Base-by-base conservation (phyloP, 2,329 filamentous ascomycete species). In the Apiospora phragmitis region DNA sequence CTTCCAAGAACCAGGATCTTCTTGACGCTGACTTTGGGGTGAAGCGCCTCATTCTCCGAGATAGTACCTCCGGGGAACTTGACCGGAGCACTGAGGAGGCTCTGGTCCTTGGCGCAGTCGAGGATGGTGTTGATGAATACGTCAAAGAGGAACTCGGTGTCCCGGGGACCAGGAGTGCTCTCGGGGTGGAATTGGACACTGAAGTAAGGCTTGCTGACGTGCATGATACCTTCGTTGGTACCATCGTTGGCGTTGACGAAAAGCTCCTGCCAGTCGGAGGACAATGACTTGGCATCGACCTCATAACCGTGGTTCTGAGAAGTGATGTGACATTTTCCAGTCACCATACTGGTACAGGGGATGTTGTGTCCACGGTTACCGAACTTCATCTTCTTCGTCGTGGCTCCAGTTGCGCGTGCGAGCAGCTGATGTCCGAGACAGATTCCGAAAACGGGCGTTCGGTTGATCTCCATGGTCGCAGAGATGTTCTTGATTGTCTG, bases 131-230 rank as follows among this genome's bases (percentile, higher is more conserved):
- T 85, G 79, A 99, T 93, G 85, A 99, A 99, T 73, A 98, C 94
- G 81, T 99, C 95, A 75, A 99, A 99, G 35, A 99, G 87, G 80
- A 93, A 98, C 81, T 99, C 96, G 38, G 96, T 99, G 80, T 99
- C 96, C 45, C 94, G 90, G 68, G 96, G 96, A 71, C 96, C 96
- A 3, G 96, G 96, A 1, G 94, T 97, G 85, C 95, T 97, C 83
- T 99, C 96, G 0, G 96, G 96, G 80, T 99, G 96, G 85, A 99
- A 99, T 81, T 99, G 96, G n/a, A 98, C 96, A 86, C 94, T 98
- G 87, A 99, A 99, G 85, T 95, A 97, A 68, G 96, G 96, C 78
- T 91, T 93, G 81, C 86, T 89, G 67, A 89, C 85, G 81, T 98
- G 94, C 82, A 95, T 92, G 79, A 99, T 98, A 83, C 96, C 96